phyloP scores from a whole-genome alignment of 164 flowering plant genomes.

The Cinnamomum micranthum region DNA sequence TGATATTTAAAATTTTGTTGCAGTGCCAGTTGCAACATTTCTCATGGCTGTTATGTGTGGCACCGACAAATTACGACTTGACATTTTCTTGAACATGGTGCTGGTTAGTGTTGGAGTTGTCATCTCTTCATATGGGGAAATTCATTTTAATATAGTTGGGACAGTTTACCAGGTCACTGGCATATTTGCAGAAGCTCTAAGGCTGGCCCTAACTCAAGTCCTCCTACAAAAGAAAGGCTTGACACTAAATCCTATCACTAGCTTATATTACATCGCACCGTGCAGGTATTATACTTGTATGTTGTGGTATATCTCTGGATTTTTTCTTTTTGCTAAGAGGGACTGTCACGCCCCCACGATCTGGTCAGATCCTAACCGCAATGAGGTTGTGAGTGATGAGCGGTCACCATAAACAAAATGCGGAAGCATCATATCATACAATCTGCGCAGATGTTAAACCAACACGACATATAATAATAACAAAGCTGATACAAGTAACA shows the following conservation, averaged over 20 bases:
- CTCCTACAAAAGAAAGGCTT: slow-evolving; percentile 97
- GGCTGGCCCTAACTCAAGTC: slow-evolving; percentile 96
- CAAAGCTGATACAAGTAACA: too few species aligned
- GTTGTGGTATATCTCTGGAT: neutral
- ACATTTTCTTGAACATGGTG: slow-evolving; percentile 91
- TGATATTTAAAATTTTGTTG: slow-evolving; percentile 7
- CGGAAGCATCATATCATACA: too few species aligned
- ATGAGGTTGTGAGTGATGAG: too few species aligned
- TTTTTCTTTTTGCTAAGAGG: too few species aligned
- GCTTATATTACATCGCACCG: slow-evolving; percentile 97
- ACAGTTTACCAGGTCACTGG: slow-evolving; percentile 97
- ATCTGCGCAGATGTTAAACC: too few species aligned
- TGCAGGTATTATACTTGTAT: slow-evolving; percentile 65
- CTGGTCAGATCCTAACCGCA: too few species aligned
- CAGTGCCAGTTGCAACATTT: slow-evolving; percentile 99
- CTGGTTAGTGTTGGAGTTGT: slow-evolving; percentile 98
- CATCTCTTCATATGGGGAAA: slow-evolving; percentile 96
- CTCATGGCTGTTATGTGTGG: slow-evolving; percentile 95
- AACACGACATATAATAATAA: too few species aligned
- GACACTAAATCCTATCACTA: slow-evolving; percentile 88
- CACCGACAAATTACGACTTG: slow-evolving; percentile 88
- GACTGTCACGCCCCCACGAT: too few species aligned
- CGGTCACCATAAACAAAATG: too few species aligned
- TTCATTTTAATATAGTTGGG: slow-evolving; percentile 92
- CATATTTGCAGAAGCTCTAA: slow-evolving; percentile 96